A percentile compares a stretch with the other conserved stretches of the same genome.
These are phyloP conservation scores for Fusarium hainanense DNA, from an alignment of 2,329 filamentous ascomycete genomes.

Conservation along the genomic window DNA sequence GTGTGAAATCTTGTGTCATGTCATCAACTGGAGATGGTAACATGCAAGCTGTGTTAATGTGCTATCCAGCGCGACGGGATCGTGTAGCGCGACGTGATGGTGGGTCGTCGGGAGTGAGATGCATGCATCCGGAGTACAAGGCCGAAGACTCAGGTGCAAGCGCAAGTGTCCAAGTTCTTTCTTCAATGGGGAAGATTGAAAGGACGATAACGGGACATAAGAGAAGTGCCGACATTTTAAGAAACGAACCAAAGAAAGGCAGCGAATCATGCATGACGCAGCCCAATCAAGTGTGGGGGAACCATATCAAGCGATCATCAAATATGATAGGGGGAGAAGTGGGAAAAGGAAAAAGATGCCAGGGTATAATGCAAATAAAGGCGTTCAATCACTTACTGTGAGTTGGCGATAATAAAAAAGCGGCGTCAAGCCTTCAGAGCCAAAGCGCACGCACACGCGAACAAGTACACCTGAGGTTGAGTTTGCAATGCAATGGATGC, in stretches of 20 bases:
- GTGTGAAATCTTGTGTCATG: background rate
- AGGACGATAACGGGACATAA: slow-evolving; percentile 11
- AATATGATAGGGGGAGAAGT: slow-evolving; percentile 15
- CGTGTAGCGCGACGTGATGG: slow-evolving; percentile 47
- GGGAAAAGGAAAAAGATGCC: slow-evolving; percentile 3
- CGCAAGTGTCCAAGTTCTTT: slow-evolving; percentile 6
- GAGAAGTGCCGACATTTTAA: slow-evolving; percentile 21
- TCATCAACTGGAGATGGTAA: slow-evolving; percentile 15
- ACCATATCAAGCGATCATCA: slow-evolving; percentile 29
- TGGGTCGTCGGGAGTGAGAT: slow-evolving; percentile 44
- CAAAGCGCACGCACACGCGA: background rate
- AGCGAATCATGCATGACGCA: slow-evolving; percentile 29
- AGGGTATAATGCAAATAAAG: background rate
- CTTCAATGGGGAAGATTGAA: slow-evolving; percentile 8
- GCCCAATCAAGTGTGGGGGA: slow-evolving; percentile 33
- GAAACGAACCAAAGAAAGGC: slow-evolving; percentile 7
- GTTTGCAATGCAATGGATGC: slow-evolving; percentile 1
- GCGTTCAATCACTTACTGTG: slow-evolving; percentile 36
- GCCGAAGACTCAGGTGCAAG: slow-evolving; percentile 1
- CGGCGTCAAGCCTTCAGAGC: slow-evolving; percentile 31
- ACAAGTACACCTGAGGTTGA: slow-evolving; percentile 2
- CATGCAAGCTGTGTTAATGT: slow-evolving; percentile 23
- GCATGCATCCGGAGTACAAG: slow-evolving; percentile 42
- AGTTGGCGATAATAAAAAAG: slow-evolving; percentile 22
- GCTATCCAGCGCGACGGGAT: slow-evolving; percentile 41